Percentiles rank a stretch among this genome's conserved stretches.
These are phyloP conservation scores for Beauveria rudraprayagi DNA, from an alignment of 2,329 filamentous ascomycete species.

Conservation along the genomic window DNA sequence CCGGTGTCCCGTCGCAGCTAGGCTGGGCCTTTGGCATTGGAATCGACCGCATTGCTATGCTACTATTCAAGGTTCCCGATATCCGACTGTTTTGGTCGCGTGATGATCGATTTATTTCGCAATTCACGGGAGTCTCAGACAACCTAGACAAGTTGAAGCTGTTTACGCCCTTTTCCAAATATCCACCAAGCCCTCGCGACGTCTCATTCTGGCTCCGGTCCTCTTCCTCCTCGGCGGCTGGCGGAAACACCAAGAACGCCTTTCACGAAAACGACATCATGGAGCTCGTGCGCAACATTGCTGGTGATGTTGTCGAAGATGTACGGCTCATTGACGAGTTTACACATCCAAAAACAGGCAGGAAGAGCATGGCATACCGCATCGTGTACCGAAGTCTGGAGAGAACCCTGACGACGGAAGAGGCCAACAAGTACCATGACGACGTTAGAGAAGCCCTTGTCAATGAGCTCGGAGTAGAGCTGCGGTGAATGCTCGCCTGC, in stretches of 20 bases:
- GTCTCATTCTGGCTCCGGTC: slow-evolving; percentile 79
- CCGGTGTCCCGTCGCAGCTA: slow-evolving; percentile 64
- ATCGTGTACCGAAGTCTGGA: slow-evolving; percentile 92
- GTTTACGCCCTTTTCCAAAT: slow-evolving; percentile 84
- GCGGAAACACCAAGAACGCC: slow-evolving; percentile 35
- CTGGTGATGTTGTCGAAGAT: slow-evolving; percentile 80
- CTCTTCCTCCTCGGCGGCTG: slow-evolving; percentile 34
- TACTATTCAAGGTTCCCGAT: slow-evolving; percentile 91
- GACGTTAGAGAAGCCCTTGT: slow-evolving; percentile 58
- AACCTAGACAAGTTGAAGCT: slow-evolving; percentile 42
- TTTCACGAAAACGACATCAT: slow-evolving; percentile 97
- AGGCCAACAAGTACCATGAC: slow-evolving; percentile 70
- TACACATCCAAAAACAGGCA: slow-evolving; percentile 73
- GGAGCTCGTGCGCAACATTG: slow-evolving; percentile 81
- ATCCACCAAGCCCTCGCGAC: slow-evolving; percentile 84
- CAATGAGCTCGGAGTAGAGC: slow-evolving; percentile 65
- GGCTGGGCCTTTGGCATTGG: slow-evolving; percentile 97
- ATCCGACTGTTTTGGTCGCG: slow-evolving; percentile 94
- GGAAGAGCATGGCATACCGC: slow-evolving; percentile 82
- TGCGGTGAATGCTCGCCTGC: slow-evolving; percentile 17
- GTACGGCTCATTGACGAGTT: slow-evolving; percentile 81
- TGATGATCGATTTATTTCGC: slow-evolving; percentile 75
- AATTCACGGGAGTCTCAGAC: slow-evolving; percentile 62
- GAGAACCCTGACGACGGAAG: slow-evolving; percentile 75
- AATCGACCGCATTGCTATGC: slow-evolving; percentile 92